Evolutionary conservation across 129 eudicot genomes (phyloP).

Genomic region (Artemisia argyi): DNA sequence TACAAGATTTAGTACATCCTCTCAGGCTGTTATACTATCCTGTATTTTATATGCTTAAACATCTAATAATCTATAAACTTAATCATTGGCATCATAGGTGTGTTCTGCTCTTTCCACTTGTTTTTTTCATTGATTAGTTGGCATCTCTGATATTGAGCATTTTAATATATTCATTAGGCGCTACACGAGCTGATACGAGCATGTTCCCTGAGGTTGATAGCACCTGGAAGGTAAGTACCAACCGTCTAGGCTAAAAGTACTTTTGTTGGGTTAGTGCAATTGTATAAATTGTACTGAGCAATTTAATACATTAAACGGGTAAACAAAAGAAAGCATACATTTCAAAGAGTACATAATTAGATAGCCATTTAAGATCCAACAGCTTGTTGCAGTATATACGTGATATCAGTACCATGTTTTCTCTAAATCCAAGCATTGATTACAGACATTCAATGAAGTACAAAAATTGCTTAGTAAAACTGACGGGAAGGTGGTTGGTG

Average conservation of each 20-base stretch:
- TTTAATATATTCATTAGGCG: constrained; percentile 42
- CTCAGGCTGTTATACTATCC: neutral
- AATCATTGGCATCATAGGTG: neutral
- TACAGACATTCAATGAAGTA: constrained; percentile 89
- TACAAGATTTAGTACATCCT: neutral
- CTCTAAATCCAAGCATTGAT: constrained; percentile 11
- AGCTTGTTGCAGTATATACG: constrained; percentile 2
- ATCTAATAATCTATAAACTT: neutral
- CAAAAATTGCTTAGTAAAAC: constrained; percentile 83
- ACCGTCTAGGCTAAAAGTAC: constrained; percentile 8
- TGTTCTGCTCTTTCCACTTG: neutral
- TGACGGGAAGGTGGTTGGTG: constrained; percentile 79
- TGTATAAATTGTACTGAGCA: neutral
- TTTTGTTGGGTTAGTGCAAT: constrained; percentile 4
- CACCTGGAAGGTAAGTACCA: constrained; percentile 81
- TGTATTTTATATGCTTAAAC: neutral
- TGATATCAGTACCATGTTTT: neutral
- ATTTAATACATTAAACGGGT: neutral
- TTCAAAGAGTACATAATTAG: neutral
- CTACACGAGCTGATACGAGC: constrained; percentile 54
- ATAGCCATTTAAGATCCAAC: constrained; percentile 8
- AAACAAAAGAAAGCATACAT: neutral
- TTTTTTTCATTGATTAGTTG: neutral
- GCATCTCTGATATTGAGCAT: constrained; percentile 8
- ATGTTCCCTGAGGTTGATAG: constrained; percentile 96